phyloP scores from a whole-genome alignment of 2,329 filamentous ascomycete genomes.

The Fusarium nisikadoi region DNA sequence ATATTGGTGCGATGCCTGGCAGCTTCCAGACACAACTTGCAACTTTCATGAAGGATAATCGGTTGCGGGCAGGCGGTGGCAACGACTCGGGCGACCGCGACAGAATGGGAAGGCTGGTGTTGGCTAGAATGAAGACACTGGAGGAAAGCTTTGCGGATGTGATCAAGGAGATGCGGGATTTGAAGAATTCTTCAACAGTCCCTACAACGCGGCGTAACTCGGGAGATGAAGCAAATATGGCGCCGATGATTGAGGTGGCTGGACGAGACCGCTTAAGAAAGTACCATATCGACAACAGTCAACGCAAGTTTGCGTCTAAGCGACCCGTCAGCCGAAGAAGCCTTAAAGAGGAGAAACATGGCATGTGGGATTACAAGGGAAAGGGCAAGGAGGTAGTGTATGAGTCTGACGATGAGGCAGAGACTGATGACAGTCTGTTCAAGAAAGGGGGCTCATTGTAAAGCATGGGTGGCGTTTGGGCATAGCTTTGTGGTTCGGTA shows the following conservation, averaged over 20 bases:
- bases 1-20: conserved; percentile 72
- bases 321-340: conserved; percentile 55
- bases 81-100: conserved; percentile 62
- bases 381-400: conserved; percentile 61
- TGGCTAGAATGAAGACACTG: conserved; percentile 91
- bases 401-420: conserved; percentile 51
- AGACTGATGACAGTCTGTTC: conserved; percentile 44
- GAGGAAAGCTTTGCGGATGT: conserved; percentile 92
- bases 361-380: conserved; percentile 51
- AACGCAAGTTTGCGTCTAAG: conserved; percentile 46
- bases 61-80: conserved; percentile 59
- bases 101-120: conserved; percentile 81
- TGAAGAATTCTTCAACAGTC: conserved; percentile 60
- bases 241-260: conserved; percentile 50
- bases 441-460: conserved; percentile 58
- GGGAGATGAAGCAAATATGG: conserved; percentile 52
- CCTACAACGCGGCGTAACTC: conserved; percentile 63
- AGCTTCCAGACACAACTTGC: conserved; percentile 87
- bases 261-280: conserved; percentile 45
- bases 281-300: conserved; percentile 39
- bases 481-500: conserved; percentile 13
- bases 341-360: conserved; percentile 54
- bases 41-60: conserved; percentile 68
- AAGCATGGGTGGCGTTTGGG: conserved; percentile 28
- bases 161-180: conserved; percentile 79